Conservation (phyloP, 139 green algal species). For the Nannochloris sp. region DNA sequence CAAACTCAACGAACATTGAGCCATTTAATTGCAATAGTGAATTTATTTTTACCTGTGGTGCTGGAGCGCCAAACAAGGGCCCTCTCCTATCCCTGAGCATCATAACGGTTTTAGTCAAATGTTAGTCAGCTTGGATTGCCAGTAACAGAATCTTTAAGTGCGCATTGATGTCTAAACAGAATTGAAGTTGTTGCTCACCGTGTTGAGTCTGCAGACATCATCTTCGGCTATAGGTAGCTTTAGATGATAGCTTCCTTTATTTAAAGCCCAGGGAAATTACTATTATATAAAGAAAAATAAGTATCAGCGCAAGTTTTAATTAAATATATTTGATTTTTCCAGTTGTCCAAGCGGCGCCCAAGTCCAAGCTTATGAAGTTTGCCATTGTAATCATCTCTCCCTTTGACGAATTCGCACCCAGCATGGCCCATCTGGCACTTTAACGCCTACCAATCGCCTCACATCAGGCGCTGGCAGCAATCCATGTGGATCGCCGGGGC, state of each 20-base stretch:
- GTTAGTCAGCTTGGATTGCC: too few relatives aligned
- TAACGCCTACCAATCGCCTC: constrained; percentile 21
- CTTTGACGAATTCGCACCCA: constrained; percentile 8
- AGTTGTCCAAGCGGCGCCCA: too few relatives aligned
- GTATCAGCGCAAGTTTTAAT: too few relatives aligned
- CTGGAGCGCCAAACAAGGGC: constrained; percentile 7
- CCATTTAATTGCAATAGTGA: too few relatives aligned
- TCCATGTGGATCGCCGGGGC: constrained; percentile 7
- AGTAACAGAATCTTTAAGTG: neutral
- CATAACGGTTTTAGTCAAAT: too few relatives aligned
- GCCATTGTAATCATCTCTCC: too few relatives aligned
- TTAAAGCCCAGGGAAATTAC: too few relatives aligned
- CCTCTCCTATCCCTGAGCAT: constrained; percentile 2
- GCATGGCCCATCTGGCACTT: constrained; percentile 16
- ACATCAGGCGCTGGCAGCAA: constrained; percentile 15
- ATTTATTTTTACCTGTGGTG: constrained; percentile 1
- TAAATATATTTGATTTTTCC: too few relatives aligned
- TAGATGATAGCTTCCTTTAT: too few relatives aligned
- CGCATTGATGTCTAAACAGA: neutral
- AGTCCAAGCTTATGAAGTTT: too few relatives aligned
- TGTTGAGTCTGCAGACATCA: neutral
- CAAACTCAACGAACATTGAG: too few relatives aligned
- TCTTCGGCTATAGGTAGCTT: neutral
- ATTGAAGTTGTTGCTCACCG: neutral
- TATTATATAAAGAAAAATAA: too few relatives aligned